A percentile compares a stretch with the other conserved stretches of the same genome.
Conservation (phyloP, 352 stramenopile species). For the Aphanomyces euteiches region DNA sequence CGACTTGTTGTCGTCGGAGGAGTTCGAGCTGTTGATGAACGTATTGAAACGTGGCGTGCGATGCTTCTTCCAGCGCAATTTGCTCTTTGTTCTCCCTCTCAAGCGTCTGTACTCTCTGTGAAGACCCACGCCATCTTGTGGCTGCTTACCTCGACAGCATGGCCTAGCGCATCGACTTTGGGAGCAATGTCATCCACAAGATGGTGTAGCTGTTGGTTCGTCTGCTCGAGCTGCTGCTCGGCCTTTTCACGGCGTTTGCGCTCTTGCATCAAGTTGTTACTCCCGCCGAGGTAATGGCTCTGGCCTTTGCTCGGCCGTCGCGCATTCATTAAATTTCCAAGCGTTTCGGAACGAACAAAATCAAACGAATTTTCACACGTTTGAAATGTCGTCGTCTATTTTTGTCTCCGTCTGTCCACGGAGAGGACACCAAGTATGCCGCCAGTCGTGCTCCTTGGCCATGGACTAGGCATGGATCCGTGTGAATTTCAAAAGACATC, state of each 20-base stretch:
- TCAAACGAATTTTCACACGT: too few species aligned
- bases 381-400: too few species aligned
- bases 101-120: constrained; percentile 38
- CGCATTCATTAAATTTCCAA: too few species aligned
- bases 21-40: constrained; percentile 55
- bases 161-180: constrained; percentile 46
- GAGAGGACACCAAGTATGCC: too few species aligned
- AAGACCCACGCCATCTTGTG: neutral
- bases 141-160: constrained; percentile 47
- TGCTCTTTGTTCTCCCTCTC: constrained; percentile 55
- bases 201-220: constrained; percentile 38
- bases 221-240: constrained; percentile 44
- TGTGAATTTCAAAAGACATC: too few species aligned
- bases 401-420: too few species aligned
- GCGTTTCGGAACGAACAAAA: too few species aligned
- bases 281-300: constrained; percentile 54
- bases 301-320: neutral
- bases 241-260: constrained; percentile 53
- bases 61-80: constrained; percentile 54
- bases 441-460: too few species aligned
- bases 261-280: constrained; percentile 60
- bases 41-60: constrained; percentile 50
- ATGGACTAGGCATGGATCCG: too few species aligned
- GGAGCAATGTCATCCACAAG: constrained; percentile 45
- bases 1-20: constrained; percentile 39